phyloP scores from a whole-genome alignment of 768 basidiomycete species.

The Lentinula lateritia region DNA sequence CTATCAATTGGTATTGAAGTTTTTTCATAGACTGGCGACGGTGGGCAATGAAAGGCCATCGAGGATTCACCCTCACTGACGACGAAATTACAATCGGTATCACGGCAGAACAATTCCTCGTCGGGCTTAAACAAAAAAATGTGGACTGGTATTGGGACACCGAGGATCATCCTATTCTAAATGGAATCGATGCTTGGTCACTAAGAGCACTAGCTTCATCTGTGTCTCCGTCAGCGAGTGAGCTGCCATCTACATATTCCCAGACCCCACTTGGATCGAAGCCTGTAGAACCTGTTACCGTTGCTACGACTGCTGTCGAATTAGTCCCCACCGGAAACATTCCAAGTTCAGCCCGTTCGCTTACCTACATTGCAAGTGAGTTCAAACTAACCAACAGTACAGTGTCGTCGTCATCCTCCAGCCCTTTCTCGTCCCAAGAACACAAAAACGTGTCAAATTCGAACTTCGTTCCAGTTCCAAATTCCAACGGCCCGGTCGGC shows the following conservation, averaged over 20 bases:
- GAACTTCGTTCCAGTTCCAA: no score
- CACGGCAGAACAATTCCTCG: slow-evolving; percentile 8
- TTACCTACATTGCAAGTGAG: no score
- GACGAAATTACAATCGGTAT: slow-evolving; percentile 11
- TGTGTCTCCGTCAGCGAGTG: not conserved
- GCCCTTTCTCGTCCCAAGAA: no score
- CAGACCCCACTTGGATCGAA: not conserved
- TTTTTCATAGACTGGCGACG: slow-evolving; percentile 9
- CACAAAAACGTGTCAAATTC: no score
- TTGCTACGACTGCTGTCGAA: not conserved
- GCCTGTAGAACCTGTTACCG: not conserved
- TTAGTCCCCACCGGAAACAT: no score
- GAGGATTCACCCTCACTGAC: slow-evolving; percentile 10
- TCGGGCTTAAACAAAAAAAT: slow-evolving; percentile 6
- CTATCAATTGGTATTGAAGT: not conserved
- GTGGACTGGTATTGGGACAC: slow-evolving; percentile 5
- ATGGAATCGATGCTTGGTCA: not conserved
- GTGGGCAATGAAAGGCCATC: slow-evolving; percentile 10
- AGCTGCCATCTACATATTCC: not conserved
- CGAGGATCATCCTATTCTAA: not conserved
- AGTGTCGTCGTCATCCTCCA: no score
- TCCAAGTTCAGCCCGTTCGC: no score
- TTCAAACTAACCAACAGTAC: no score
- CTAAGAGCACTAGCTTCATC: not conserved
- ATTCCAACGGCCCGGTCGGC: not conserved